Percentiles rank a stretch among this genome's conserved stretches.
Evolutionary conservation across 352 stramenopile species (phyloP).

Genomic region (Globisporangium megalacanthum): DNA sequence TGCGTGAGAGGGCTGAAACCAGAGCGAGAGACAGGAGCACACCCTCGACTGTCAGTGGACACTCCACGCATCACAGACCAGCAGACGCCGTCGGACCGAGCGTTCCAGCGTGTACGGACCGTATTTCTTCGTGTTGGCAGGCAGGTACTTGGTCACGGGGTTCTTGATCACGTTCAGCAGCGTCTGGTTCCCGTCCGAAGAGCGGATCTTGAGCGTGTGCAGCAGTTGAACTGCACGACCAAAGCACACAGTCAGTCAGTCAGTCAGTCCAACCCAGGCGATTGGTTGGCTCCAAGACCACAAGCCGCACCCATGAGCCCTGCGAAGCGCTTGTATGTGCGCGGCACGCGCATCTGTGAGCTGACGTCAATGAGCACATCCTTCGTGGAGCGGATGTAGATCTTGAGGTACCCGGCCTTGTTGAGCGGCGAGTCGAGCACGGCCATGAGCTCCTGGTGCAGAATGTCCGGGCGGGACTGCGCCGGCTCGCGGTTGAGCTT

Average conservation of each 20-base stretch:
- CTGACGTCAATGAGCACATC: constrained; percentile 99
- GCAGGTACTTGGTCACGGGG: constrained; percentile 96
- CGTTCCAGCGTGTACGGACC: constrained; percentile 23
- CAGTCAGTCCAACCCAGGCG: background rate
- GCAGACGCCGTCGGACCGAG: too few relatives aligned
- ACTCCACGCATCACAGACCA: too few relatives aligned
- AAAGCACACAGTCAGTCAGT: background rate
- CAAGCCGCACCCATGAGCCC: constrained; percentile 89
- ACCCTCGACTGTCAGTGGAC: background rate
- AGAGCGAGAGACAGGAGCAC: background rate
- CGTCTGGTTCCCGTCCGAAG: constrained; percentile 93
- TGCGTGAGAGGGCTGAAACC: constrained; percentile 81
- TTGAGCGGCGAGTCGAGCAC: constrained; percentile 99
- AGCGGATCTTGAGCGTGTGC: constrained; percentile 99
- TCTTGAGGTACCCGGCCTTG: constrained; percentile 97
- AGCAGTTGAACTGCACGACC: constrained; percentile 94
- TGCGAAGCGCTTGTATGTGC: constrained; percentile 99
- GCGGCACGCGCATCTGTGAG: constrained; percentile 96
- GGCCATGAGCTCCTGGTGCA: constrained; percentile 98
- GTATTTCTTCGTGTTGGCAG: constrained; percentile 94
- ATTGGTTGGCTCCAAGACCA: background rate
- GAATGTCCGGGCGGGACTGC: constrained; percentile 97
- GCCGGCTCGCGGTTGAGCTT: constrained; percentile 96
- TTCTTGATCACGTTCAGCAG: constrained; percentile 99
- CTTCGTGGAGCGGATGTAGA: constrained; percentile 96